Evolutionary conservation across 805 yeast genomes (phyloP), one percentile per base, ranked within the genome.

Genomic region (Kregervanrija delftensis): DNA sequence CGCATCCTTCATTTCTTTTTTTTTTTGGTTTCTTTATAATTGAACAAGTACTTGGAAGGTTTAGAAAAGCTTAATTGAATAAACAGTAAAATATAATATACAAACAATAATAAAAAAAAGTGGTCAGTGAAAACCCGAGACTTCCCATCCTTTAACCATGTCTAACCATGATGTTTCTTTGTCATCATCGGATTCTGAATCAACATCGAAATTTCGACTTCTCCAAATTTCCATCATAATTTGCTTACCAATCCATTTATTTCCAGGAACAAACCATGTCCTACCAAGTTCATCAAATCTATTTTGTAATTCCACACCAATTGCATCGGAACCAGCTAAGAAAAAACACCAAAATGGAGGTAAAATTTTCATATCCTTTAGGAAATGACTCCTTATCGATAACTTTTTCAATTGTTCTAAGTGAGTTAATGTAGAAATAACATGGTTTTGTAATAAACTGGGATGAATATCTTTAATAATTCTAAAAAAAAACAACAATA

Each of bases 181-280:
- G n/a, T 56, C 58, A 8, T 48, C 53, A 12, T 40, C 40, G n/a
- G 39, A 37, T 12, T 65, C 65, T 31, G 58, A 43, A 16, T 45
- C 51, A 3, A 37, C 42, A 11, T 41, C 48, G n/a, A 45, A 47
- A 15, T 62, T 64, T 36, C 73, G 53, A 22, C 77, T 56, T 33
- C 71, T 64, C 76, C 79, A 74, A 11, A 74, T 66, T 52, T 77
- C 82, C 48, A 65, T 65, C 49, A 76, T 58, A 28, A 76, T 66
- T 53, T 77, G 83, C 50, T 75, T 75, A 1, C 74, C 72, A 33
- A 80, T 61, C 83, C 83, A 77, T 49, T 71, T 72, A 45, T 72
- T 57, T 8, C 64, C 73, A 12, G 61, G 57, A 43, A 51, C 59
- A 35, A 64, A 61, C 33, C 60, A 54, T 6, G 53, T 48, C 61